Base-by-base conservation (phyloP, 2,329 filamentous ascomycete genomes). In the Fusarium setosum region DNA sequence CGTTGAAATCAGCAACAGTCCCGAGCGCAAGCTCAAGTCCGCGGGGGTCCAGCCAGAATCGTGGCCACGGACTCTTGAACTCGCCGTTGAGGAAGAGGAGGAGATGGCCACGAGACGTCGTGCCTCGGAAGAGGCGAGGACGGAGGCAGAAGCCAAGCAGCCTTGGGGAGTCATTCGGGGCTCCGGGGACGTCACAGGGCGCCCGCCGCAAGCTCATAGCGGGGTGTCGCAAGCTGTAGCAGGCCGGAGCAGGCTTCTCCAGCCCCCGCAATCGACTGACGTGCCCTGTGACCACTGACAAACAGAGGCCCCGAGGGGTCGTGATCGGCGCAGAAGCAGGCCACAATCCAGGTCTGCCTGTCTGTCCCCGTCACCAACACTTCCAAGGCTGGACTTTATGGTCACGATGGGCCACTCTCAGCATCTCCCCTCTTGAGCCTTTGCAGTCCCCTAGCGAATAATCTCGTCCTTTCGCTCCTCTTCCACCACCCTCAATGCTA, bases 321-420 rank as follows among this genome's bases (percentile, higher is more conserved):
- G 32, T 63, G 60, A 68, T 68, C 65, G 54, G 56, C 60, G 50
- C 60, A 67, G 41, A 67, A 65, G 52, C 65, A 68, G 56, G 41
- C 64, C 66, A 68, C 65, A 34, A n/a, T n/a, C n/a, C n/a, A n/a
- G n/a, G n/a, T 48, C 52, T 29, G n/a, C n/a, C n/a, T n/a, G n/a
- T 38, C 42, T 23, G 31, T 59, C 54, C 59, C 53, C 51, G 57
- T 49, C 59, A 56, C 35, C 42, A 37, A 31, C 48, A 31, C 56
- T 38, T 37, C 40, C 56, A 37, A 41, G 42, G 20, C 51, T 31
- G 34, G 23, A 34, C 55, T 34, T 56, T 38, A 47, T 56, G 61
- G 62, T 62, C 53, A 62, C 50, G 48, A 52, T 62, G 61, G 29
- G 26, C 37, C n/a, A n/a, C 26, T 62, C n/a, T 34, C 17, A 34